Base-by-base conservation (phyloP, 164 flowering plant genomes). In the Hamamelis virginiana region DNA sequence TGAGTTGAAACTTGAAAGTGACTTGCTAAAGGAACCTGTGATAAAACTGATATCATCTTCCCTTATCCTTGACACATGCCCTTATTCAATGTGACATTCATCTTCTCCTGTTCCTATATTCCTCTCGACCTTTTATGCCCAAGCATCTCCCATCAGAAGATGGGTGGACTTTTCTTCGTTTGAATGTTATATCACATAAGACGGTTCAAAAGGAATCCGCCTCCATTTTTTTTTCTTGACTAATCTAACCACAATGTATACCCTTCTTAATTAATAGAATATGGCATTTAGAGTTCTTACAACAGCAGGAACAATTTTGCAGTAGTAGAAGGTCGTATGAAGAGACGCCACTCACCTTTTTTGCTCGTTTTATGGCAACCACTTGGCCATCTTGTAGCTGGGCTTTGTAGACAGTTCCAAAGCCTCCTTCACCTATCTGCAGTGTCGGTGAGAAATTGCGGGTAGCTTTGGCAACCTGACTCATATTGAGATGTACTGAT, bases 281-380 rank as follows among this genome's bases (percentile, higher is more conserved):
- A 55, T 55, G 21, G 23, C 26, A 19, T 55, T 23, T 5, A 4
- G 8, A 55, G 6, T 55, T 23, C 14, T 18, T 18, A 9, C 38
- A 60, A 4, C 38, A 38, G 28, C 18, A 6, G 41, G 41, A 33
- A 33, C 6, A 33, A 6, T 33, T 33, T 33, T 33, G 41, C 41
- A 33, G 6, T 2, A 33, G 41, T 33, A 33, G 41, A 43, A 38
- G 56, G 22, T 50, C 3, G 3, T 8, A 67, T 21, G 19, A 50
- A 66, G 50, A 28, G 5, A 61, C 43, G 50, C 41, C 0, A 13
- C 63, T 48, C 79, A 91, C 99, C 97, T 81, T 89, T 76, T 85
- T 93, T 71, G 97, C 98, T 69, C 98, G 86, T 80, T 96, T 96
- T 61, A 96, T 81, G 66, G 99, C 94, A 68, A 96, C 97, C 44